phyloP scores from a whole-genome alignment of 306 rosid species.

The Vigna nakashimae region DNA sequence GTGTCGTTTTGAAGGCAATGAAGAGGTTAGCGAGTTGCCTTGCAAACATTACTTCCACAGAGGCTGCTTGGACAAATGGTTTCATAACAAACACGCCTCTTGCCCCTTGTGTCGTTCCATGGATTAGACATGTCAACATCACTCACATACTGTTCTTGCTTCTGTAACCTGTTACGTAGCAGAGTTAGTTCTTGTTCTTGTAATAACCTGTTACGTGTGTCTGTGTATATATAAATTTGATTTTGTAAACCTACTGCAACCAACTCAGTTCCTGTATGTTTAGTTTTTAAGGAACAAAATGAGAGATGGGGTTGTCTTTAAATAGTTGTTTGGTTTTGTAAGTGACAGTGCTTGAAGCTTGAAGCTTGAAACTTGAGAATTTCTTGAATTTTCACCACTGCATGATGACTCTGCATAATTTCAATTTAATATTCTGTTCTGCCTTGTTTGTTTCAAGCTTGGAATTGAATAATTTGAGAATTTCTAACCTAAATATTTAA shows the following conservation, averaged over 20 bases:
- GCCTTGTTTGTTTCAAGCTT: neutral
- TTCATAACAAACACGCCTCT: conserved; percentile 57
- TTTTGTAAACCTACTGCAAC: neutral
- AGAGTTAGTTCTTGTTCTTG: too few relatives aligned
- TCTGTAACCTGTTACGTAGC: neutral
- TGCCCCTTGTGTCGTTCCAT: conserved; percentile 89
- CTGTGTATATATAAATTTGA: too few relatives aligned
- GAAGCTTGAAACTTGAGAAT: neutral
- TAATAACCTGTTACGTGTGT: too few relatives aligned
- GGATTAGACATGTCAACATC: conserved; percentile 23
- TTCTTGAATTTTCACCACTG: too few relatives aligned
- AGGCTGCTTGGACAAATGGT: conserved; percentile 83
- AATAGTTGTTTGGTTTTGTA: neutral
- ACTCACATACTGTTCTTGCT: neutral
- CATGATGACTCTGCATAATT: too few relatives aligned
- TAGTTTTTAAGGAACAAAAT: neutral
- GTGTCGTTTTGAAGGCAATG: conserved; percentile 66
- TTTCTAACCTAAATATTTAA: neutral
- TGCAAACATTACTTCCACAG: conserved; percentile 87
- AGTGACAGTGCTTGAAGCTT: neutral
- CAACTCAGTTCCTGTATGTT: neutral
- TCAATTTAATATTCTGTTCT: neutral
- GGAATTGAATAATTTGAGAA: neutral
- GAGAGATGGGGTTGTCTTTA: neutral
- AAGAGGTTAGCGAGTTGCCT: conserved; percentile 80